A percentile compares a stretch with the other conserved stretches of the same genome.
These are phyloP conservation scores for Nemania abortiva DNA, from an alignment of 2,329 filamentous ascomycete species.

Conservation along the genomic window DNA sequence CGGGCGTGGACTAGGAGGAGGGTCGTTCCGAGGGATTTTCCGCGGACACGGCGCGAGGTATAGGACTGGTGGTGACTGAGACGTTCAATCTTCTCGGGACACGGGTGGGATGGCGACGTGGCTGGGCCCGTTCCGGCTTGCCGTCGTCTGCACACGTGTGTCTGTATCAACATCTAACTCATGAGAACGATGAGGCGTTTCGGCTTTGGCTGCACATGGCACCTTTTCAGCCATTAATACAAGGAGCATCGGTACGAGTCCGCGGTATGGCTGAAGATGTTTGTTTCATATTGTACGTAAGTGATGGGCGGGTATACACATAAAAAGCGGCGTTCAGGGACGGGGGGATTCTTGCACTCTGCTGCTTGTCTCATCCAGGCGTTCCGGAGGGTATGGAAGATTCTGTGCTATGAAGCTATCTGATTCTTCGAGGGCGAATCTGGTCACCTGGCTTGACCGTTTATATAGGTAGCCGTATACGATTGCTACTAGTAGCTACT, in stretches of 20 bases:
- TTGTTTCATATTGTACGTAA: constrained; percentile 49
- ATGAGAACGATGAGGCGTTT: constrained; percentile 51
- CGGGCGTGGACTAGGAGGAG: constrained; percentile 8
- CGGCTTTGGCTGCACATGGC: constrained; percentile 47
- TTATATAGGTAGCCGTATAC: constrained; percentile 47
- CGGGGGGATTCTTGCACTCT: constrained; percentile 42
- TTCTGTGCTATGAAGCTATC: constrained; percentile 30
- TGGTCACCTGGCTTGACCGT: constrained; percentile 37
- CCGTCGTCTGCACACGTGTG: constrained; percentile 42
- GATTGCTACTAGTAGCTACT: constrained; percentile 23
- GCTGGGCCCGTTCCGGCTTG: constrained; percentile 24
- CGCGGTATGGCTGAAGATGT: constrained; percentile 37
- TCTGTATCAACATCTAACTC: constrained; percentile 56
- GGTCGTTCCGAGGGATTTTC: constrained; percentile 7
- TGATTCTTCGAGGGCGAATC: constrained; percentile 37
- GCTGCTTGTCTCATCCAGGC: constrained; percentile 43
- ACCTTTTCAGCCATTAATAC: constrained; percentile 41
- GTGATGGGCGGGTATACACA: constrained; percentile 55
- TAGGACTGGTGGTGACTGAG: constrained; percentile 34
- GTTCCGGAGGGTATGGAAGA: constrained; percentile 43
- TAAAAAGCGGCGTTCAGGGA: constrained; percentile 60
- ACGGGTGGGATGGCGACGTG: constrained; percentile 34
- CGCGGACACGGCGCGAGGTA: constrained; percentile 23
- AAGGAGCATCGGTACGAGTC: constrained; percentile 39
- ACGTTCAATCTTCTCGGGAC: constrained; percentile 42